phyloP scores from a whole-genome alignment of 257 asterid species.

The Solanum acaule region DNA sequence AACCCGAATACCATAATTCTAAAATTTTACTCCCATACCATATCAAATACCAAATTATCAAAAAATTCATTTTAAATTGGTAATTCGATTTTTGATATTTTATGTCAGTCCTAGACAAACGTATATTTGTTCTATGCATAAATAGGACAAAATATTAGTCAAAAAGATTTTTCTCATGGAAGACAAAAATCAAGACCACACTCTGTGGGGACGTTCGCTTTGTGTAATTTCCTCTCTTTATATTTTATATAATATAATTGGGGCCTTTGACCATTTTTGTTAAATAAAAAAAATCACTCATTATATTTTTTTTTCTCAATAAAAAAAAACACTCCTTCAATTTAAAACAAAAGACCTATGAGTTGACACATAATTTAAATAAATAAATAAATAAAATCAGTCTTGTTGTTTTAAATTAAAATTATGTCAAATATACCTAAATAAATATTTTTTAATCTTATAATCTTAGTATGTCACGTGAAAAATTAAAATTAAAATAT shows the following conservation, averaged over 20 bases:
- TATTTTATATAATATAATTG: no score
- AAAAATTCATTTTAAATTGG: no score
- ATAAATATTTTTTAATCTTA: no score
- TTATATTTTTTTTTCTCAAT: neutral
- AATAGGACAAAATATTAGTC: neutral
- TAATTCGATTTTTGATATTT: no score
- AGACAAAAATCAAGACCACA: neutral
- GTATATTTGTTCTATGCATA: no score
- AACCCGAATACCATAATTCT: no score
- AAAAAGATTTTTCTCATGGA: neutral
- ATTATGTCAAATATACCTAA: no score
- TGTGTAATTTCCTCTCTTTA: neutral
- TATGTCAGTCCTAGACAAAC: no score
- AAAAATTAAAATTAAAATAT: no score
- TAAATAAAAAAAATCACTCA: neutral
- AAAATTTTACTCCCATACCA: neutral
- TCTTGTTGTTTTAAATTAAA: no score
- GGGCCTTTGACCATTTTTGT: neutral
- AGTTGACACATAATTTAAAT: neutral
- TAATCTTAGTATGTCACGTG: no score
- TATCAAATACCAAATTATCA: neutral
- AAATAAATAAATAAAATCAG: no score
- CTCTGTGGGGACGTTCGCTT: neutral
- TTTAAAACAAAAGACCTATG: neutral
- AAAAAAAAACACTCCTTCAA: neutral